Conservation (phyloP, 129 eudicot species). For the Lactuca sativa region DNA sequence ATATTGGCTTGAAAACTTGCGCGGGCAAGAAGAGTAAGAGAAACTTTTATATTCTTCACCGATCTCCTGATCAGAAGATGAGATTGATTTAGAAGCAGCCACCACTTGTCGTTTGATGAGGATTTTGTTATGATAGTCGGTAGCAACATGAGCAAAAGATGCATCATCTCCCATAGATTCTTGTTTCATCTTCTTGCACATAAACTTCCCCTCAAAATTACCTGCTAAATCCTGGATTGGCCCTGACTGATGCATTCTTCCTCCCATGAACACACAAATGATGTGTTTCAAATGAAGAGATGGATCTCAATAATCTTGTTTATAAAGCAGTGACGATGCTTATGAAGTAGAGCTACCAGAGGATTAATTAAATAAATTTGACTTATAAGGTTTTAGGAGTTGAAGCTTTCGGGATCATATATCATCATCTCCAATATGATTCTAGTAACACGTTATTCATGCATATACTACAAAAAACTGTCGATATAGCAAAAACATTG, state of each 20-base stretch:
- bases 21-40: slow-evolving; percentile 19
- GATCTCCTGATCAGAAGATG: slow-evolving; percentile 6
- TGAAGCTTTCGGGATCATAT: background rate
- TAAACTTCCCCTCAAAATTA: slow-evolving; percentile 13
- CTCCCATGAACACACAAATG: slow-evolving; percentile 1
- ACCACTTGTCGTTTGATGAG: background rate
- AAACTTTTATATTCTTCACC: background rate
- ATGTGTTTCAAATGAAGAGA: background rate
- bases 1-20: slow-evolving; percentile 27
- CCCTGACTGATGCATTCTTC: slow-evolving; percentile 1
- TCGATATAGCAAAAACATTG: slow-evolving; percentile 5
- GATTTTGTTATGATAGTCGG: background rate
- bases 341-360: background rate
- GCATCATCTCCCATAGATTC: background rate
- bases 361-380: slow-evolving; percentile 1
- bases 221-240: slow-evolving; percentile 1
- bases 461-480: slow-evolving; percentile 17
- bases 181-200: background rate
- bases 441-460: slow-evolving; percentile 15
- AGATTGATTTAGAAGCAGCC: background rate
- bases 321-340: background rate
- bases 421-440: slow-evolving; percentile 1
- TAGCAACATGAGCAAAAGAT: slow-evolving; percentile 11
- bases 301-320: background rate
- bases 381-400: background rate